These are phyloP conservation scores for Vitis vinifera DNA, from an alignment of 164 flowering plant genomes.

Conservation along the genomic window ASM3070453v1 NC_081822.1:4399501-4400000, in stretches of 20 bases:
- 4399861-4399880: slow-evolving; percentile 84
- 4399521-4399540: slow-evolving; percentile 30
- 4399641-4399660: slow-evolving; percentile 3
- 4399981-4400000: no score
- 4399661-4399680: background rate
- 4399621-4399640: background rate
- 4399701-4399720: slow-evolving; percentile 27
- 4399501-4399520: slow-evolving; percentile 31
- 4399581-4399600: slow-evolving; percentile 2
- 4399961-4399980: no score
- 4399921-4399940: background rate
- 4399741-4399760: slow-evolving; percentile 22
- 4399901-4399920: slow-evolving; percentile 67
- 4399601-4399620: background rate
- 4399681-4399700: slow-evolving; percentile 34
- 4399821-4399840: slow-evolving; percentile 21
- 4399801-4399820: slow-evolving; percentile 12
- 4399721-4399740: slow-evolving; percentile 14
- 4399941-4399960: no score
- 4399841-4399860: slow-evolving; percentile 54
- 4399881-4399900: slow-evolving; percentile 96
- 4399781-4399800: slow-evolving; percentile 6
- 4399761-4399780: slow-evolving; percentile 15
- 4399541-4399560: slow-evolving; percentile 24
- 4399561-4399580: slow-evolving; percentile 5